Base-by-base conservation (phyloP, 768 basidiomycete genomes). In the Boletus rufocinnamomeus region DNA sequence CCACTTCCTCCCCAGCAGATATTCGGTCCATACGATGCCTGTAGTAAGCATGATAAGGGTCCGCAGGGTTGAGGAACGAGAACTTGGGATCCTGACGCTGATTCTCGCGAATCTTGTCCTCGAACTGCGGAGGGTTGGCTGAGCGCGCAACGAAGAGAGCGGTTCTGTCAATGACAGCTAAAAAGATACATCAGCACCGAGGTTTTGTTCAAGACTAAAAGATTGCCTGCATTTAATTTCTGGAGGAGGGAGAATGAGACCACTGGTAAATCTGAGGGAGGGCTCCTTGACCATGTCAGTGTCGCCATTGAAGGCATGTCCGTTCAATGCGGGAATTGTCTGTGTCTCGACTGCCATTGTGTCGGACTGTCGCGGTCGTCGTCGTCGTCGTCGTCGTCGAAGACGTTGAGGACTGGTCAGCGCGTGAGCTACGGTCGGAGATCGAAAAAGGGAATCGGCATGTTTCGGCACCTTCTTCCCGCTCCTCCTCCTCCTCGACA, bases 21-120 rank as follows among this genome's bases (percentile, higher is more conserved):
- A 94, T 84, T 70, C 86, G 87, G 49, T 94, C 92, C 77, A 96
- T 85, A 70, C 90, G 86, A 79, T 95, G 86, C 70, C 91, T 87
- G 72, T 99, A 99, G 77, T 99, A 98, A 60, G 92, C 92, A 87
- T 98, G 93, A 79, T 97, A 99, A 63, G 97, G 93, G 81, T 99
- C 97, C 50, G 85, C 85, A 61, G 93, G 88, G 79, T 96, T 96
- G 74, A 99, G 84, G 81, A 99, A 99, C 57, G 96, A 94, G 82
- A 98, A 99, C 77, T 97, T 96, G 57, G 95, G 93, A 80, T 98
- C 96, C 63, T 87, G 84, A 76, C 94, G 92, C 75, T 95, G 95
- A 68, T 91, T 90, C 77, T 98, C 95, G 66, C 95, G 87, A 74
- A 99, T 94, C 77, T 96, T 95, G 72, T 95, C 93, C 77, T 98